Evolutionary conservation across 257 asterid species (phyloP).

Genomic region (Verbena officinalis): DNA sequence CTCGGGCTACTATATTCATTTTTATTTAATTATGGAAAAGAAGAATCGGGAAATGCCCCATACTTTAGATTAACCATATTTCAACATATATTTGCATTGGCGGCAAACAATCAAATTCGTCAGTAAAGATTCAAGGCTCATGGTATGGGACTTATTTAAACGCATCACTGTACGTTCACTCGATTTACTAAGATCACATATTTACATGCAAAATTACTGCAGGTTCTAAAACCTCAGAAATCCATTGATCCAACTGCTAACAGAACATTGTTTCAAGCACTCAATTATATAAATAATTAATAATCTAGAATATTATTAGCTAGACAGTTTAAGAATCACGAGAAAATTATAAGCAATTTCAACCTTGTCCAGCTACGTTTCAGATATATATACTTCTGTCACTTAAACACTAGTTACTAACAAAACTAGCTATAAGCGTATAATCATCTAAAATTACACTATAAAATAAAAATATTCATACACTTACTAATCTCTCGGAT

Average conservation of each 20-base stretch:
- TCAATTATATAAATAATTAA: background rate
- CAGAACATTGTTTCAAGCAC: background rate
- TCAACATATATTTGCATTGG: no score
- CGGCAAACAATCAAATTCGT: no score
- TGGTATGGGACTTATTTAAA: no score
- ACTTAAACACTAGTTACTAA: no score
- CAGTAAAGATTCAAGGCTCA: no score
- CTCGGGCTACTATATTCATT: no score
- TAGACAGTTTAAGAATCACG: background rate
- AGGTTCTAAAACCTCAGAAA: background rate
- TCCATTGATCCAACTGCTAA: background rate
- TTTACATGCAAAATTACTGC: no score
- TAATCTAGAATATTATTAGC: background rate
- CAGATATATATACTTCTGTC: background rate
- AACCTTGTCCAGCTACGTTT: background rate
- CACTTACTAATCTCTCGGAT: background rate
- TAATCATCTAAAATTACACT: background rate
- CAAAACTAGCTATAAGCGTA: background rate
- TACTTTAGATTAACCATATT: no score
- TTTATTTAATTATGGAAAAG: no score
- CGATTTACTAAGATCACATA: no score
- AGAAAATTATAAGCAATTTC: background rate
- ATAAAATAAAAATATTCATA: background rate
- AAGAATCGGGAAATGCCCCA: no score
- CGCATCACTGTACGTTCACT: no score